phyloP scores from a whole-genome alignment of 176 grass and related monocot genomes.

The Guadua angustifolia region DNA sequence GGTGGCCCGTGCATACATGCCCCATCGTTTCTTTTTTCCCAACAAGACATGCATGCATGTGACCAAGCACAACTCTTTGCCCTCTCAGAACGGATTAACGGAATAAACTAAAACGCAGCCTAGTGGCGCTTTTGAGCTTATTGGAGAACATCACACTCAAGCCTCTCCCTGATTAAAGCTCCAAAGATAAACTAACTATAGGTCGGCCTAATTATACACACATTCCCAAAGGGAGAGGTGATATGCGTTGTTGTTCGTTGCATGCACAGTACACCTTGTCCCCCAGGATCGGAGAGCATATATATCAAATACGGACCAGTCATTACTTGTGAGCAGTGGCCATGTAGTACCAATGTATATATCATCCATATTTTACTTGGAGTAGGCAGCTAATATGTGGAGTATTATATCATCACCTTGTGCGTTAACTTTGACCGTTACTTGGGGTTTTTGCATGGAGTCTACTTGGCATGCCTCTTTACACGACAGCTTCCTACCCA shows the following conservation, averaged over 20 bases:
- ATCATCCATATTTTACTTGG: constrained; percentile 6
- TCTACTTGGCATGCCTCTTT: constrained; percentile 15
- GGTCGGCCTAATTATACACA: constrained; percentile 39
- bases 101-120: not conserved
- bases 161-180: not conserved
- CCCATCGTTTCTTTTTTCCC: not conserved
- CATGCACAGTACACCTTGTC: too few species aligned
- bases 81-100: not conserved
- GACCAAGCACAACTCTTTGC: constrained; percentile 12
- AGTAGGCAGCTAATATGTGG: constrained; percentile 5
- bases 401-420: not conserved
- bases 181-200: constrained; percentile 23
- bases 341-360: not conserved
- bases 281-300: not conserved
- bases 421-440: constrained; percentile 48
- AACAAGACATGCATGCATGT: constrained; percentile 52
- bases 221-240: constrained; percentile 7
- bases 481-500: constrained; percentile 3
- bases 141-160: constrained; percentile 12
- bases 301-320: constrained; percentile 14
- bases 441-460: constrained; percentile 8
- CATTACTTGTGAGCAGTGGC: not conserved
- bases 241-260: not conserved
- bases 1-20: constrained; percentile 22
- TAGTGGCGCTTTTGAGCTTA: constrained; percentile 16